These are phyloP conservation scores for Nicotiana attenuata DNA, from an alignment of 257 asterid genomes.

Conservation along the genomic window DNA sequence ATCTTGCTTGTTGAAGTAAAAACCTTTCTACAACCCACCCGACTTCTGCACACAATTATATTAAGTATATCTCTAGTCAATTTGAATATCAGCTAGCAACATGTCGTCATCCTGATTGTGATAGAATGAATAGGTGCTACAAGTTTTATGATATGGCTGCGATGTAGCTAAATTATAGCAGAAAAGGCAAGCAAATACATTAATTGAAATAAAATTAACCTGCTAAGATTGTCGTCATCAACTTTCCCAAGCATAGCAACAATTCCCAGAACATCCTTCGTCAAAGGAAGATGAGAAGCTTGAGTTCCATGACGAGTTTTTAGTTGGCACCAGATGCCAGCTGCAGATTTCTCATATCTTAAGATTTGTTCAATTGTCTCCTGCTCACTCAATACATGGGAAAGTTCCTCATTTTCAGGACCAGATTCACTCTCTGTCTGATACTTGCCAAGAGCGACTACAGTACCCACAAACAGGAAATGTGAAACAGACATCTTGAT, in stretches of 20 bases:
- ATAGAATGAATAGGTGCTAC: background rate
- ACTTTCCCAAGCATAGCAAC: constrained; percentile 72
- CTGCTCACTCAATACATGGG: constrained; percentile 31
- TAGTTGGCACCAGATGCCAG: constrained; percentile 46
- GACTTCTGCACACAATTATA: background rate
- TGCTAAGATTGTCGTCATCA: constrained; percentile 64
- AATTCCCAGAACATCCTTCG: constrained; percentile 59
- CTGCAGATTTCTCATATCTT: constrained; percentile 56
- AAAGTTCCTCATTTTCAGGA: constrained; percentile 26
- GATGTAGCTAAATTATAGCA: background rate
- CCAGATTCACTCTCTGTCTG: constrained; percentile 25
- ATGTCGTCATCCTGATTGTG: background rate
- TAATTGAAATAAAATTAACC: constrained; percentile 39
- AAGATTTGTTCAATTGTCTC: constrained; percentile 42
- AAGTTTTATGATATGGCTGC: background rate
- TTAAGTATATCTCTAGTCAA: background rate
- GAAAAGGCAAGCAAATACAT: constrained; percentile 11
- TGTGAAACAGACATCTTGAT: constrained; percentile 5
- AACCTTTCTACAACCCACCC: background rate
- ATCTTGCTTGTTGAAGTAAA: background rate
- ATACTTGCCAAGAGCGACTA: constrained; percentile 61
- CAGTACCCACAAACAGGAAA: background rate
- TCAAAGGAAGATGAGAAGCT: constrained; percentile 37
- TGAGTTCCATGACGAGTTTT: constrained; percentile 36
- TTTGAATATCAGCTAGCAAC: background rate